Evolutionary conservation across 495 filamentous ascomycete species (phyloP), one percentile per base, ranked within the genome.

Genomic region (Tuber melanosporum): DNA sequence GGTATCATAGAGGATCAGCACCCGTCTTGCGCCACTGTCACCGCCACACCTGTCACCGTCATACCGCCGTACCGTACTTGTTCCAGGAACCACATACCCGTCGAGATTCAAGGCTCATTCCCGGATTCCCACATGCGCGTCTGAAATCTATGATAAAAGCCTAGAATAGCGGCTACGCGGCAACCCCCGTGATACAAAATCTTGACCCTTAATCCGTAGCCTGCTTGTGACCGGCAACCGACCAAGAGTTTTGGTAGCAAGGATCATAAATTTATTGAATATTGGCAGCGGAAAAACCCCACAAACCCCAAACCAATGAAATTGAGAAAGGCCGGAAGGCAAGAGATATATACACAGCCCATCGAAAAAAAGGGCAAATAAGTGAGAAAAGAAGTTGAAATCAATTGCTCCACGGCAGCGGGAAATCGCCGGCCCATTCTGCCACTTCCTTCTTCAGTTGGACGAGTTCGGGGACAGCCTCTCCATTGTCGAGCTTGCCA

Each of bases 341-440:
- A 66, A 32, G n/a, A 66, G 32, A 36, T 66, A 66, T 66, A 66
- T 66, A 66, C 57, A 57, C n/a, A 8, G 3, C 52, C 52, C 22
- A 66, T 66, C 36, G 26, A 66, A 66, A 66, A 66, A 26, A 66
- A 36, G 32, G 14, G 57, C 10, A 36, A 66, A 62, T 14, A 62
- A 15, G 17, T 66, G 57, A 36, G 4, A 66, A 17, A 12, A 14
- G 26, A 26, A 12, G n/a, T 36, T 7, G 86, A 79, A 86, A 83
- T 73, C 86, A 84, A 81, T 89, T 86, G 39, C 86, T 86, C 95
- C 95, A 98, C 19, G 95, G 95, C 80, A 98, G 84, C 69, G 90
- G 90, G 83, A 97, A 99, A 8, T 93, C 96, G 20, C 94, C 92
- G 17, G 97, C 93, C 96, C 96, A 99, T 81, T 94, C 93, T 83